Conservation (phyloP, 257 asterid species). For the Petrea volubilis region DNA sequence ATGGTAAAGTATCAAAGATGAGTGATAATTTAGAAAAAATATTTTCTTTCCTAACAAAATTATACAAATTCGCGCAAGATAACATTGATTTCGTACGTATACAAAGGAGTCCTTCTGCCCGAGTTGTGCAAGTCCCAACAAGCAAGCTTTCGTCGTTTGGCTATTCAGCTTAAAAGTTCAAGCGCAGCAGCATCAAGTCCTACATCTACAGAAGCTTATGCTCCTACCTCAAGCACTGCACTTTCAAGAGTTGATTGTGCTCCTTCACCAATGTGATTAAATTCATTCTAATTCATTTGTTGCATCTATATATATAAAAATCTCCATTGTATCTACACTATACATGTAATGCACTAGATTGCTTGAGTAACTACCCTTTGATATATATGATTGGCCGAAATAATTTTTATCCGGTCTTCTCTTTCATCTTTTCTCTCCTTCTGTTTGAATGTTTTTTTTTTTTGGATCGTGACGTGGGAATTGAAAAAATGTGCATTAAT, state of each 20-base stretch:
- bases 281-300: too few relatives aligned
- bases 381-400: too few relatives aligned
- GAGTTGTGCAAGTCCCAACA: constrained; percentile 40
- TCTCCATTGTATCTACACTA: too few relatives aligned
- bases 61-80: neutral
- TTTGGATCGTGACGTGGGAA: too few relatives aligned
- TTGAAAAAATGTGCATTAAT: too few relatives aligned
- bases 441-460: too few relatives aligned
- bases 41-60: neutral
- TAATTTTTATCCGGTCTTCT: too few relatives aligned
- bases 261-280: constrained; percentile 35
- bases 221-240: constrained; percentile 18
- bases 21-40: too few relatives aligned
- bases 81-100: neutral
- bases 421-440: too few relatives aligned
- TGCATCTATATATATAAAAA: neutral
- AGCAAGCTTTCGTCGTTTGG: constrained; percentile 34
- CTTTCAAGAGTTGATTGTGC: constrained; percentile 27
- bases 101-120: constrained; percentile 45
- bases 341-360: too few relatives aligned
- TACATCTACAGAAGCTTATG: constrained; percentile 13
- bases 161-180: constrained; percentile 46
- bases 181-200: constrained; percentile 35
- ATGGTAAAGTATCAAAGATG: too few relatives aligned
- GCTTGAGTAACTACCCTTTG: too few relatives aligned